A percentile compares a stretch with the other conserved stretches of the same genome.
phyloP scores from a whole-genome alignment of 805 yeast genomes.

The Scheffersomyces stipitis region DNA sequence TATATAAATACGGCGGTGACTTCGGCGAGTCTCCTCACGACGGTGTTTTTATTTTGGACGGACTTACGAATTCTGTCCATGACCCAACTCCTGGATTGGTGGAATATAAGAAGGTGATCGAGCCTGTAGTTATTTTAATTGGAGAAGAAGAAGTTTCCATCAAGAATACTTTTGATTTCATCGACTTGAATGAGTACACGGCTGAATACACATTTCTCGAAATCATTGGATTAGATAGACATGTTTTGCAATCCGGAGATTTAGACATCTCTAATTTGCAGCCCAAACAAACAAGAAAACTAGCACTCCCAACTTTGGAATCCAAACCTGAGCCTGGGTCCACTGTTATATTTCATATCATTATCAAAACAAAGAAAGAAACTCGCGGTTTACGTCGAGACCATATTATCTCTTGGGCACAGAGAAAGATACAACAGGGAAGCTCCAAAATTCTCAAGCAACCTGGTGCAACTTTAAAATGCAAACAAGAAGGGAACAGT shows the following conservation, averaged over 20 bases:
- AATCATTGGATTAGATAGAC: constrained; percentile 7
- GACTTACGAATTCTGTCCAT: constrained; percentile 28
- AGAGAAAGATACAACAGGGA: constrained; percentile 6
- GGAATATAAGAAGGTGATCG: constrained; percentile 31
- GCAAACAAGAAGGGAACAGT: background rate
- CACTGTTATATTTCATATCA: constrained; percentile 5
- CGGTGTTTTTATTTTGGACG: constrained; percentile 38
- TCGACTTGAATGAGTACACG: constrained; percentile 10
- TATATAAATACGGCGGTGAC: constrained; percentile 35
- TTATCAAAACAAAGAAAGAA: constrained; percentile 7
- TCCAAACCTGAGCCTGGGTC: background rate
- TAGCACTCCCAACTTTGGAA: constrained; percentile 5
- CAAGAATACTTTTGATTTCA: constrained; percentile 18
- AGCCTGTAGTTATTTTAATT: constrained; percentile 22
- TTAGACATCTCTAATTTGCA: constrained; percentile 5
- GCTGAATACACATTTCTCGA: constrained; percentile 4
- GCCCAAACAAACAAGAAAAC: constrained; percentile 2
- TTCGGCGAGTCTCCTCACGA: constrained; percentile 35
- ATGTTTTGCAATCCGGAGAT: constrained; percentile 4
- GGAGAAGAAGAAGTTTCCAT: constrained; percentile 9
- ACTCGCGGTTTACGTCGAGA: constrained; percentile 11
- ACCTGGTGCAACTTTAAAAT: too few species aligned
- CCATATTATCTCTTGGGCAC: constrained; percentile 25
- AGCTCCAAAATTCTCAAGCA: background rate
- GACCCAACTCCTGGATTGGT: constrained; percentile 33